Conservation (phyloP, 768 basidiomycete genomes). For the Boletus eberwhitei region DNA sequence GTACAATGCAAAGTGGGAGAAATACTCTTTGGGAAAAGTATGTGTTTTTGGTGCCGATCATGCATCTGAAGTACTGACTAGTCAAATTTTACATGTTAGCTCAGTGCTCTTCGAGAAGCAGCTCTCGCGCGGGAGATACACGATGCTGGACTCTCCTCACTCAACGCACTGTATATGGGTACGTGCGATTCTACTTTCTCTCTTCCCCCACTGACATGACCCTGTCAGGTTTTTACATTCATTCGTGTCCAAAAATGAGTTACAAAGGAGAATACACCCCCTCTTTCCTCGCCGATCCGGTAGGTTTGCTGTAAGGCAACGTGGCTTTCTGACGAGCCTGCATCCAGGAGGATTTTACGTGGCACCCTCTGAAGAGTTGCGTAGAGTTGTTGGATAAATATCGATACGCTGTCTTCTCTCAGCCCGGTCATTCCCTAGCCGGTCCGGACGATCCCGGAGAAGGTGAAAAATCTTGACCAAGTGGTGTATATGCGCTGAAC, state of each 20-base stretch:
- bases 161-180: constrained; percentile 89
- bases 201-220: neutral
- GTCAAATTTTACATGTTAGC: constrained; percentile 38
- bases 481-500: constrained; percentile 1
- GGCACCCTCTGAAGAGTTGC: constrained; percentile 67
- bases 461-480: constrained; percentile 16
- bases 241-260: constrained; percentile 90
- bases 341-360: constrained; percentile 69
- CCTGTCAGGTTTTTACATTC: constrained; percentile 80
- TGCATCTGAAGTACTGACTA: neutral
- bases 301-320: constrained; percentile 30
- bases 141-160: constrained; percentile 56
- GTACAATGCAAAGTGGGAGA: constrained; percentile 71
- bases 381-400: constrained; percentile 57
- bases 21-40: constrained; percentile 77
- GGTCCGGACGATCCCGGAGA: constrained; percentile 28
- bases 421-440: constrained; percentile 52
- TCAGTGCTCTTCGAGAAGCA: constrained; percentile 82
- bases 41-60: neutral
- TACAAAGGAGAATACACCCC: constrained; percentile 95
- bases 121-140: constrained; percentile 74
- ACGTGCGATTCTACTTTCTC: constrained; percentile 14
- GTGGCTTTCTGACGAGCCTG: constrained; percentile 2
- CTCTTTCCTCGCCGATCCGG: constrained; percentile 85
- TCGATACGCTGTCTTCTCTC: constrained; percentile 68